These are phyloP conservation scores for Spiromastix sp. DNA, from an alignment of 2,329 filamentous ascomycete species.

Conservation along the genomic window DNA sequence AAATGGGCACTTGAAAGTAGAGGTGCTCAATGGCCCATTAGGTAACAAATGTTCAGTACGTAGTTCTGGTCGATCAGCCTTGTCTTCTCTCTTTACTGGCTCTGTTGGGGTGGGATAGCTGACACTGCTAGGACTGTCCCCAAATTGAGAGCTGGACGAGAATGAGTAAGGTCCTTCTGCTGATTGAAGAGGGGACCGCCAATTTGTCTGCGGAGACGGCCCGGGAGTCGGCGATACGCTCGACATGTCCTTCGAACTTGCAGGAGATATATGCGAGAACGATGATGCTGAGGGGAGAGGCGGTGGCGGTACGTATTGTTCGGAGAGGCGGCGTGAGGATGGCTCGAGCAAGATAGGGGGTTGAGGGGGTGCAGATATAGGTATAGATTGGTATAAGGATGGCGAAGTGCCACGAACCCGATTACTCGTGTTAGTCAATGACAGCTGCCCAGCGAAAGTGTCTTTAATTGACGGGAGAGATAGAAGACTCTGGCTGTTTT, in stretches of 20 bases:
- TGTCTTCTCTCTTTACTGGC: slow-evolving; percentile 9
- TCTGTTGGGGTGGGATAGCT: slow-evolving; percentile 33
- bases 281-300: slow-evolving; percentile 17
- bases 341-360: background rate
- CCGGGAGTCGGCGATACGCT: slow-evolving; percentile 22
- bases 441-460: slow-evolving; percentile 21
- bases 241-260: slow-evolving; percentile 26
- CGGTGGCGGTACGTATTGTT: slow-evolving; percentile 17
- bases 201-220: slow-evolving; percentile 11
- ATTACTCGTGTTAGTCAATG: slow-evolving; percentile 18
- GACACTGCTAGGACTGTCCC: slow-evolving; percentile 25
- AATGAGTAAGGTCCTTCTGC: slow-evolving; percentile 19
- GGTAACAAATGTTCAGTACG: slow-evolving; percentile 2
- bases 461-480: slow-evolving; percentile 32
- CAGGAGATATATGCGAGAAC: slow-evolving; percentile 28
- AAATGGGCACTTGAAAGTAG: slow-evolving; percentile 43
- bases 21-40: slow-evolving; percentile 19
- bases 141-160: slow-evolving; percentile 20
- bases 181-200: slow-evolving; percentile 18
- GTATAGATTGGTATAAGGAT: slow-evolving; percentile 15
- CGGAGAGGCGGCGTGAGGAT: slow-evolving; percentile 17
- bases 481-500: slow-evolving; percentile 18
- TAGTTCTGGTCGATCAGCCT: slow-evolving; percentile 3
- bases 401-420: slow-evolving; percentile 18
- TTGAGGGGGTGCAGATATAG: slow-evolving; percentile 20